A percentile compares a stretch with the other conserved stretches of the same genome.
Conservation (phyloP, 495 filamentous ascomycete genomes). For the Penicillium coprophilum region DNA sequence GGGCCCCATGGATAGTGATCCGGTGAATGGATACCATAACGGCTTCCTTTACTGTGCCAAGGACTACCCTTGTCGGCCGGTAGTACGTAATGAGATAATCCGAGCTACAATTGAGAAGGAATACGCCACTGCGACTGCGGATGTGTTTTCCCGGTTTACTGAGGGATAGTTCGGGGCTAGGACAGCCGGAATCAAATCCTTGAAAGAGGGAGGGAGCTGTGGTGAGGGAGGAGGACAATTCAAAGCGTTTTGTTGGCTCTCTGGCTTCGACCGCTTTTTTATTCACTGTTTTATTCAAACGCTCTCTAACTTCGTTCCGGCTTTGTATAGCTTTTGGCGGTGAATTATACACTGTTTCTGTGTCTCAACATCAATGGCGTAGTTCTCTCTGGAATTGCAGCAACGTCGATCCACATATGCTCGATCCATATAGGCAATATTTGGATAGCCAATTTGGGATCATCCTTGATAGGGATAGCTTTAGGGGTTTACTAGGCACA, state of each 20-base stretch:
- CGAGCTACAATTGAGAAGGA: neutral
- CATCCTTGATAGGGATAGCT: no score
- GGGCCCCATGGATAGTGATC: neutral
- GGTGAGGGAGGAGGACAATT: neutral
- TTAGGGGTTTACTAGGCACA: no score
- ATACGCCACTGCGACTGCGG: neutral
- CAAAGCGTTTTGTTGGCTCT: neutral
- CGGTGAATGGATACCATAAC: slow-evolving; percentile 25
- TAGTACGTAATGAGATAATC: neutral
- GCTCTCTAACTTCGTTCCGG: no score
- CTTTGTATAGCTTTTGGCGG: no score
- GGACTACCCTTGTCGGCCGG: slow-evolving; percentile 18
- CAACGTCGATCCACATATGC: no score
- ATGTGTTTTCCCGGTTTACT: neutral
- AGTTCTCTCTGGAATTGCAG: no score
- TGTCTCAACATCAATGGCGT: no score
- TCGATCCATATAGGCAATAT: no score
- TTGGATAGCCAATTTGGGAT: no score
- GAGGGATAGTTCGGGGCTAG: neutral
- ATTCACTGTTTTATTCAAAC: neutral
- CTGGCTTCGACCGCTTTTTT: no score
- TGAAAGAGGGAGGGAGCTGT: neutral
- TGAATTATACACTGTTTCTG: no score
- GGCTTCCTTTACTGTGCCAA: slow-evolving; percentile 36
- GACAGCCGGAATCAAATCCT: neutral